Conservation (phyloP, 2,329 filamentous ascomycete species). For the Cucurbitaria berberidis region DNA sequence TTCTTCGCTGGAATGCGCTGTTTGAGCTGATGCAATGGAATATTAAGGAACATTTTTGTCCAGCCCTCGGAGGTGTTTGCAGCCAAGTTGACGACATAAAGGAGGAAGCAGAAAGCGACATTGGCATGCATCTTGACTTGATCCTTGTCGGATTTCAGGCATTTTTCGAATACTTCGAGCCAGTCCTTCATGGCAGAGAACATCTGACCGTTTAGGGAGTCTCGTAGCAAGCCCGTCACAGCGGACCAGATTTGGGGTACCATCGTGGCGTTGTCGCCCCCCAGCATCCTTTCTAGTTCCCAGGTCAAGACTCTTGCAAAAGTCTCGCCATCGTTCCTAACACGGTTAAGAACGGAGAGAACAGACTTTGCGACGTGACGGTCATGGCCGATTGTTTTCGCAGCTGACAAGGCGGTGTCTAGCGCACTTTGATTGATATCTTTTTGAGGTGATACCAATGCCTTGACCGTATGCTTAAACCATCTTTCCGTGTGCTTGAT, state of each 20-base stretch:
- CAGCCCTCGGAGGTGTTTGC: slow-evolving; percentile 59
- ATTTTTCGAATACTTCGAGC: slow-evolving; percentile 79
- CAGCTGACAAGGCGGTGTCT: slow-evolving; percentile 72
- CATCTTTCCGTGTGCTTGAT: slow-evolving; percentile 72
- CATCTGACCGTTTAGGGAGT: slow-evolving; percentile 61
- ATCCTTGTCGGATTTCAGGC: slow-evolving; percentile 80
- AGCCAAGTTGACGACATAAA: slow-evolving; percentile 74
- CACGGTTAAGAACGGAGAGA: slow-evolving; percentile 65
- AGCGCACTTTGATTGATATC: slow-evolving; percentile 80
- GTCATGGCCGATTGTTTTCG: slow-evolving; percentile 72
- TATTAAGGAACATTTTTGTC: slow-evolving; percentile 38
- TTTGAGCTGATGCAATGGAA: slow-evolving; percentile 37
- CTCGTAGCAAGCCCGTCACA: slow-evolving; percentile 76
- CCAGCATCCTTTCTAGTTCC: slow-evolving; percentile 65
- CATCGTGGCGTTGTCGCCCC: slow-evolving; percentile 64
- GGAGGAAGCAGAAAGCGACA: slow-evolving; percentile 82
- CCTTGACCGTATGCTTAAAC: slow-evolving; percentile 81
- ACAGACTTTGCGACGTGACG: slow-evolving; percentile 70
- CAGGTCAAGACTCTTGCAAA: slow-evolving; percentile 66
- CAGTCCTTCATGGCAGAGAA: slow-evolving; percentile 79
- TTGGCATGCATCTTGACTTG: slow-evolving; percentile 72
- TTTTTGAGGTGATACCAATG: slow-evolving; percentile 78
- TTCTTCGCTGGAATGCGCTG: slow-evolving; percentile 68
- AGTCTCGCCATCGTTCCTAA: slow-evolving; percentile 63
- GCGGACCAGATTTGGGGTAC: slow-evolving; percentile 92